Evolutionary conservation across 177 flowering plant genomes (phyloP), one percentile per base, ranked within the genome.

Genomic region (Vitis hybrid): DNA sequence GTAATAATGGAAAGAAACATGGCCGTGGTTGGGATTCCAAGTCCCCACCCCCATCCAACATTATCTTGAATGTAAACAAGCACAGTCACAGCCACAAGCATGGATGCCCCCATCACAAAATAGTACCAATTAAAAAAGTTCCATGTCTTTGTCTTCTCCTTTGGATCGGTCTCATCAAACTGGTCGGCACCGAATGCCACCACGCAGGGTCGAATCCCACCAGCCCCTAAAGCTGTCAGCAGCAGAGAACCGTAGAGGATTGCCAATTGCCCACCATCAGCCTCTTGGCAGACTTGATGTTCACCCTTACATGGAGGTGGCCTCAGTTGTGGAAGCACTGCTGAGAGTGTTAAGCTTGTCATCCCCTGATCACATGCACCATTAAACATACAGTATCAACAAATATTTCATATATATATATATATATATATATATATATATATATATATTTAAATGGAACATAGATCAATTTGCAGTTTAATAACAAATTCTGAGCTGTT

Each of bases 51-150:
- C 98, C 99, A 93, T 12, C 99, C 99, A 6, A 91, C 59, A 50
- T 88, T 84, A 41, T 96, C 99, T 74, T 96, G 99, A 6, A 93
- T 75, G 60, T 93, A 96, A 1, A 96, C 98, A 32, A 96, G 71
- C 20, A 93, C 97, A 1, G 99, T 96, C 30, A 93, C 91, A 0
- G 99, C 97, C 21, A 91, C 76, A 1, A 95, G 85, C 1, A 88
- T 88, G 0, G 98, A 84, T 6, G 71, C 88, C 2, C 99, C 98
- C 98, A 95, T 90, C 70, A 77, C 71, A 71, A 95, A 93, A 73
- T 93, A 95, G 72, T 93, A 93, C 98, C 98, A 93, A 41, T 95
- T 95, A 87, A 95, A 93, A 82, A 89, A 95, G 15, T 80, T 92
- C 93, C 96, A 94, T 32, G 91, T 90, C 75, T 71, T 76, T 2